phyloP scores from a whole-genome alignment of 2,329 filamentous ascomycete genomes.

The Aspergillus proliferans region DNA sequence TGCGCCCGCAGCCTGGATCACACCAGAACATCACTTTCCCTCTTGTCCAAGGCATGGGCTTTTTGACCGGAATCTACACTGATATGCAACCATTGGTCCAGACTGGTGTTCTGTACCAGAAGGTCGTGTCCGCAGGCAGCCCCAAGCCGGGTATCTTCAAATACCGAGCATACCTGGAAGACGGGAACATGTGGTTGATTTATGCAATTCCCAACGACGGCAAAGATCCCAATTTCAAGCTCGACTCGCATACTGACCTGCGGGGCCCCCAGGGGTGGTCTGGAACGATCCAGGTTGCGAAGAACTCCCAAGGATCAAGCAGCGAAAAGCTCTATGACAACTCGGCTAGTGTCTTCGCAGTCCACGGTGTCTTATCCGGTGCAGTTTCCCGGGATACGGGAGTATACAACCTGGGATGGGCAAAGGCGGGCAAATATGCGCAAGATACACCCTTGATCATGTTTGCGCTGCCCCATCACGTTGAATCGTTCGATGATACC shows the following conservation, averaged over 20 bases:
- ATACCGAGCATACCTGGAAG: constrained; percentile 66
- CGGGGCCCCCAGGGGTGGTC: constrained; percentile 62
- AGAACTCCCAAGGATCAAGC: constrained; percentile 55
- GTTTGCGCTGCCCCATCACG: constrained; percentile 83
- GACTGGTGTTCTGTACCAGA: constrained; percentile 66
- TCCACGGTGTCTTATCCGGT: constrained; percentile 59
- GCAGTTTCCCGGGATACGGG: constrained; percentile 52
- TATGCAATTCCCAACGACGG: constrained; percentile 62
- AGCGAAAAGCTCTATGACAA: constrained; percentile 67
- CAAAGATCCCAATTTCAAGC: constrained; percentile 58
- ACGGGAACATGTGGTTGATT: constrained; percentile 70
- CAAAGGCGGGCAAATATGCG: constrained; percentile 59
- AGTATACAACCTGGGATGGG: constrained; percentile 66
- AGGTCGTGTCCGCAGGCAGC: constrained; percentile 49
- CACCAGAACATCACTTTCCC: constrained; percentile 66
- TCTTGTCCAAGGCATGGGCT: constrained; percentile 82
- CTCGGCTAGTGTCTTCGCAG: constrained; percentile 69
- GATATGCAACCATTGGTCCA: constrained; percentile 66
- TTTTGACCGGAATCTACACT: constrained; percentile 71
- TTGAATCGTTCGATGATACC: constrained; percentile 62
- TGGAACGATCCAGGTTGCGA: constrained; percentile 77
- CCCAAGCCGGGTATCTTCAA: constrained; percentile 64
- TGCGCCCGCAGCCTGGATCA: constrained; percentile 51
- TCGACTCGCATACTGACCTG: constrained; percentile 61
- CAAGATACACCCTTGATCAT: constrained; percentile 61